These are phyloP conservation scores for Rhizopogon vinicolor DNA, from an alignment of 768 basidiomycete species.

Conservation along the genomic window DNA sequence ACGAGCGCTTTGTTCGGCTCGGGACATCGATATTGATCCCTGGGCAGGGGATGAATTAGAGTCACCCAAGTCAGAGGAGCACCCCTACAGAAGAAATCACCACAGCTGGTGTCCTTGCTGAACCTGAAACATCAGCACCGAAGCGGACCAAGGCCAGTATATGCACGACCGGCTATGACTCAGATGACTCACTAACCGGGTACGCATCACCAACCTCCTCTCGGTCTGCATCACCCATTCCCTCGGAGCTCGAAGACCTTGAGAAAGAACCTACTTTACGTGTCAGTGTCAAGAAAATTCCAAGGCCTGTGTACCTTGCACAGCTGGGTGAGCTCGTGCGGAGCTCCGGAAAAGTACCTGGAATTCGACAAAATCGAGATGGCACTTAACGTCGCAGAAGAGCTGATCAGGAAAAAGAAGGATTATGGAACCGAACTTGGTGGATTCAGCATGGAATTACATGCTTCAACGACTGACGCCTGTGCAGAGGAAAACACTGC, in stretches of 20 bases:
- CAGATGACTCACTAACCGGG: constrained; percentile 77
- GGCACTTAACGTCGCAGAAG: constrained; percentile 75
- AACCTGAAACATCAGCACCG: neutral
- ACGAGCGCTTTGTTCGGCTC: constrained; percentile 43
- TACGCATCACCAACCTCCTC: constrained; percentile 67
- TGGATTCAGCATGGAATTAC: constrained; percentile 19
- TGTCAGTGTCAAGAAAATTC: constrained; percentile 61
- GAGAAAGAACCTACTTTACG: constrained; percentile 82
- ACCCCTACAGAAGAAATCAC: constrained; percentile 6
- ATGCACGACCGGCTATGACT: constrained; percentile 46
- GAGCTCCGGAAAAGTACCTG: constrained; percentile 47
- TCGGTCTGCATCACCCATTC: constrained; percentile 77
- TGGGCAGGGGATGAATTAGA: constrained; percentile 9
- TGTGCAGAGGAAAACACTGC: constrained; percentile 85
- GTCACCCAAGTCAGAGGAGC: constrained; percentile 4
- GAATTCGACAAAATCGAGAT: constrained; percentile 78
- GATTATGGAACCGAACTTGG: constrained; percentile 88
- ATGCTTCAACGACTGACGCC: neutral
- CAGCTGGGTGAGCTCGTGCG: constrained; percentile 81
- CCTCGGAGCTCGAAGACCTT: constrained; percentile 75
- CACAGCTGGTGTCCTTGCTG: constrained; percentile 1
- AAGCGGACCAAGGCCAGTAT: constrained; percentile 1
- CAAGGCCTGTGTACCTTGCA: constrained; percentile 85
- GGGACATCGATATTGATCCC: constrained; percentile 48
- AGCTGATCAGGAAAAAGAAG: constrained; percentile 77